Evolutionary conservation across 208 protist species (phyloP).

Genomic region (Acanthamoeba royreba): DNA sequence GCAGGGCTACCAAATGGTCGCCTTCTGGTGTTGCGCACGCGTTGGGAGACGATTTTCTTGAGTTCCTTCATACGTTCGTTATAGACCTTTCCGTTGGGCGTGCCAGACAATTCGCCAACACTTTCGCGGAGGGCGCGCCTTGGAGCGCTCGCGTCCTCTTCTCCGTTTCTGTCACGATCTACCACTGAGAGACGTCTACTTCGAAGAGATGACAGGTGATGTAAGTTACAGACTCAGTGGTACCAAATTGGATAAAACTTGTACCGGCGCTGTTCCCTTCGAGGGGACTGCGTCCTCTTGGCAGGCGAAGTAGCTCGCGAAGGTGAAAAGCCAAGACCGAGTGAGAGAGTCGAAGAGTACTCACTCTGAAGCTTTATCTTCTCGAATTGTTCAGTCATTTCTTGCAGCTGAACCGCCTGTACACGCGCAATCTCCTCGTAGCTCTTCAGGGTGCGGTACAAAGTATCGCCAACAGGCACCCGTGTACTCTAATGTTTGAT

Average conservation of each 20-base stretch:
- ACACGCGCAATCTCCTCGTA: background rate
- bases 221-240: background rate
- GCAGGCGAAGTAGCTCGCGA: background rate
- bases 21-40: background rate
- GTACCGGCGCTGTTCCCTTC: background rate
- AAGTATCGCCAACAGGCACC: background rate
- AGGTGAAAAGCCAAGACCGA: background rate
- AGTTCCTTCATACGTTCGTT: background rate
- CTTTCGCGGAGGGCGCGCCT: background rate
- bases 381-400: background rate
- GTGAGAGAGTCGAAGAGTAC: background rate
- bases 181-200: background rate
- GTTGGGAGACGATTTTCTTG: background rate
- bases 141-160: background rate
- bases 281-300: background rate
- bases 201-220: background rate
- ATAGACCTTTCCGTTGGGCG: background rate
- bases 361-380: background rate
- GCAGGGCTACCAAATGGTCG: background rate
- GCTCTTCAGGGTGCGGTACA: conserved; percentile 1
- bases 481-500: background rate
- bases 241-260: background rate
- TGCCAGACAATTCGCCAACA: background rate
- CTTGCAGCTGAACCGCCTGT: background rate
- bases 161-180: background rate